Evolutionary conservation across 1,284 basidiomycete species (phyloP).

Genomic region (Marasmius oreades): DNA sequence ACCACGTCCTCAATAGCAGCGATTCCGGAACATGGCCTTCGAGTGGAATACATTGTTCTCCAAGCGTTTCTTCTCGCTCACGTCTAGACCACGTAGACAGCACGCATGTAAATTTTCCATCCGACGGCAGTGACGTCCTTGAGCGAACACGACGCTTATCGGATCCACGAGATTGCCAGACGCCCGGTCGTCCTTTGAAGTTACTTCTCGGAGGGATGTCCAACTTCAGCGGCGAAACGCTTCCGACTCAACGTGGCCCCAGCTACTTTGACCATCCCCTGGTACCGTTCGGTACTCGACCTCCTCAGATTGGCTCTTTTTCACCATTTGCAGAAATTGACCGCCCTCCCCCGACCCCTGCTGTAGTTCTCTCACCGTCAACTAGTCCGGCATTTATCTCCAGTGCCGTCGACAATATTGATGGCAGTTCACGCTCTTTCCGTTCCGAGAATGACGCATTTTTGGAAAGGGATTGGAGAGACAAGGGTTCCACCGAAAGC

Average conservation of each 20-base stretch:
- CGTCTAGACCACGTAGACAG: slow-evolving; percentile 1
- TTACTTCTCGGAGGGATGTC: slow-evolving; percentile 37
- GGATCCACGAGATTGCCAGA: slow-evolving; percentile 16
- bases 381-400: slow-evolving; percentile 52
- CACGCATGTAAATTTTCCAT: not conserved
- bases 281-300: not conserved
- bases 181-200: slow-evolving; percentile 32
- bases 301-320: slow-evolving; percentile 28
- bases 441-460: slow-evolving; percentile 53
- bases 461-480: slow-evolving; percentile 49
- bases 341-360: slow-evolving; percentile 17
- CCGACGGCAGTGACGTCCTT: not conserved
- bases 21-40: slow-evolving; percentile 9
- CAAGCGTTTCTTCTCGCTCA: not conserved
- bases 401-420: slow-evolving; percentile 45
- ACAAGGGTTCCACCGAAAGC: slow-evolving; percentile 24
- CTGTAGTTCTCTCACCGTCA: slow-evolving; percentile 30
- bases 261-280: slow-evolving; percentile 27
- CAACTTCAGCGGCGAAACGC: slow-evolving; percentile 24
- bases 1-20: not conserved
- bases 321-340: slow-evolving; percentile 47
- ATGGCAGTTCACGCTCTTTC: slow-evolving; percentile 46
- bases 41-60: not conserved
- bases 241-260: slow-evolving; percentile 27
- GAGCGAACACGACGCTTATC: slow-evolving; percentile 12